phyloP scores from a whole-genome alignment of 345 rosid species.

The Lepidium didymum region DNA sequence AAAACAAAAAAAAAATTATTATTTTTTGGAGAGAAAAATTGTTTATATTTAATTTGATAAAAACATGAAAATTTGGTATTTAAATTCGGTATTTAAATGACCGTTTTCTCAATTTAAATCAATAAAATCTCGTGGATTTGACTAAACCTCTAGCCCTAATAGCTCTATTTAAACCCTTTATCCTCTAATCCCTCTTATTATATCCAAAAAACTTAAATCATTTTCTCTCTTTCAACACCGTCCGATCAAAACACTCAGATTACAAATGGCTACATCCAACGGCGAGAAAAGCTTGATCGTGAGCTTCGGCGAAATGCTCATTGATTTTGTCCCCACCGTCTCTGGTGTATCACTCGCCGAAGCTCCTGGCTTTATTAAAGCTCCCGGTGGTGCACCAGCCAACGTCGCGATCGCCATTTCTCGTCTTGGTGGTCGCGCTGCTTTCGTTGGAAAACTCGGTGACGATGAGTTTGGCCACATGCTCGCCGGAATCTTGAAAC shows the following conservation, averaged over 20 bases:
- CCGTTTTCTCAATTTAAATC: background rate
- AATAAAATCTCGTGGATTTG: background rate
- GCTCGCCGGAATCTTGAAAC: slow-evolving; percentile 91
- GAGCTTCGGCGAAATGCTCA: slow-evolving; percentile 96
- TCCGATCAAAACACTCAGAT: background rate
- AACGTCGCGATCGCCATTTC: slow-evolving; percentile 94
- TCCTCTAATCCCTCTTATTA: background rate
- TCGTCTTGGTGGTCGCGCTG: slow-evolving; percentile 68
- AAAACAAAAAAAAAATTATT: too few species aligned
- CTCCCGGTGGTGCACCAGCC: slow-evolving; percentile 98
- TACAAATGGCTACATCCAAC: slow-evolving; percentile 31
- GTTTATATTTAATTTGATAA: too few species aligned
- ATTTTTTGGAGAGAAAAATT: too few species aligned
- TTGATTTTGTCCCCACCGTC: slow-evolving; percentile 90
- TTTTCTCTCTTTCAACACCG: background rate
- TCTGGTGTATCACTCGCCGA: slow-evolving; percentile 95
- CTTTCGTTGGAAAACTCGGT: slow-evolving; percentile 86
- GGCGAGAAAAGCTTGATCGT: slow-evolving; percentile 55
- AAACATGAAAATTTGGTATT: too few species aligned
- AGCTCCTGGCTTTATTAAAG: slow-evolving; percentile 93
- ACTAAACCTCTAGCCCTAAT: background rate
- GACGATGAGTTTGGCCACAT: slow-evolving; percentile 96
- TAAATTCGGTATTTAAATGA: too few species aligned
- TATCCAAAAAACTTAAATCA: background rate
- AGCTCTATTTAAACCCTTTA: slow-evolving; percentile 7